Conservation (phyloP, 106 monocot genomes). For the Dendrobium huoshanense region DNA sequence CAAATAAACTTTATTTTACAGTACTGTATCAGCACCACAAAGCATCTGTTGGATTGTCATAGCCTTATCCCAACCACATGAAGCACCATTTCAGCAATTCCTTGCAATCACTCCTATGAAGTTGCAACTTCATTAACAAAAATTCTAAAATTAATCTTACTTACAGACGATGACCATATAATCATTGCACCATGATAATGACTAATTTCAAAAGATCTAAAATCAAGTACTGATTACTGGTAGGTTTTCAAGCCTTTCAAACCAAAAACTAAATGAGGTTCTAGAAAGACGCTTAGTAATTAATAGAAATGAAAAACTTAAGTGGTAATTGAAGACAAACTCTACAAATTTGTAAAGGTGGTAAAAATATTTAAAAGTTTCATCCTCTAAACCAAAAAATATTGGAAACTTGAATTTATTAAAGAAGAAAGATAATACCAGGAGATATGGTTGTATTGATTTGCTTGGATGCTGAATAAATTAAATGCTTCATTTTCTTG, state of each 20-base stretch:
- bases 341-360: background rate
- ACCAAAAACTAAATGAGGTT: too few species aligned
- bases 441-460: conserved; percentile 97
- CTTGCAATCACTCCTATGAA: background rate
- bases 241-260: too few species aligned
- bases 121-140: background rate
- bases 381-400: background rate
- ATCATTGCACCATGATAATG: background rate
- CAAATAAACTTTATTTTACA: background rate
- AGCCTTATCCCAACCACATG: background rate
- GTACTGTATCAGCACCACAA: too few species aligned
- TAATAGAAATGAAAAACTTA: too few species aligned
- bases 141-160: too few species aligned
- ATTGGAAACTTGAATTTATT: background rate
- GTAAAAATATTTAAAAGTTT: background rate
- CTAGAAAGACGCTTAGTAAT: too few species aligned
- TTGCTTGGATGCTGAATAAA: conserved; percentile 97
- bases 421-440: conserved; percentile 35
- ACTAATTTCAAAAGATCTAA: background rate
- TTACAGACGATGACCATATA: too few species aligned
- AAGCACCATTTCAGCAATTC: background rate
- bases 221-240: background rate
- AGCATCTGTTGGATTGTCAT: background rate
- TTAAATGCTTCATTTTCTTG: background rate
- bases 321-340: background rate